Conservation (phyloP, 805 yeast genomes). For the Wickerhamiella occidentalis region DNA sequence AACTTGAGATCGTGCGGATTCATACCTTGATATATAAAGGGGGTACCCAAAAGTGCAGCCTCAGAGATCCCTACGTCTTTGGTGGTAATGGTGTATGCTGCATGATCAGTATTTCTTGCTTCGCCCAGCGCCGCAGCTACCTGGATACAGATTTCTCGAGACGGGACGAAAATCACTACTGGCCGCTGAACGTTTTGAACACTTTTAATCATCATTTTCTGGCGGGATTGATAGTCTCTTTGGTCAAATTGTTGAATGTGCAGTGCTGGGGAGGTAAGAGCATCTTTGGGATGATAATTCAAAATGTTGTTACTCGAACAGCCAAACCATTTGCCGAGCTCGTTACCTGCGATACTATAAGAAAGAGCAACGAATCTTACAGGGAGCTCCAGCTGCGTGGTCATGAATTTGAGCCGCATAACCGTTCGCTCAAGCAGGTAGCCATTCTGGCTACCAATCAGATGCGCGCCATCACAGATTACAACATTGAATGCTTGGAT, state of each 20-base stretch:
- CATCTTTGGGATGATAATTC: conserved; percentile 58
- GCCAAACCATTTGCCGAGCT: conserved; percentile 80
- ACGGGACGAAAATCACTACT: background rate
- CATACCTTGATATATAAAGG: conserved; percentile 36
- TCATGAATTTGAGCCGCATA: conserved; percentile 59
- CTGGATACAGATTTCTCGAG: background rate
- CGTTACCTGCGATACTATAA: conserved; percentile 59
- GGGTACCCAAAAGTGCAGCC: background rate
- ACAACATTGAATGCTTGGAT: conserved; percentile 56
- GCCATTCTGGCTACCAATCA: conserved; percentile 49
- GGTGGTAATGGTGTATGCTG: background rate
- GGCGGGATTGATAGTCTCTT: background rate
- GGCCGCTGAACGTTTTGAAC: background rate
- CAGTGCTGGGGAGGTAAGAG: conserved; percentile 18
- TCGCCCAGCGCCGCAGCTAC: background rate
- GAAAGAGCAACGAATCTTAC: conserved; percentile 60
- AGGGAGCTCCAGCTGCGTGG: conserved; percentile 46
- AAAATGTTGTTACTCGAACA: conserved; percentile 45
- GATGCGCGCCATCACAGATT: conserved; percentile 64
- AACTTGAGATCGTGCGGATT: conserved; percentile 37
- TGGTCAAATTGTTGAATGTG: background rate
- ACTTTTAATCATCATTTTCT: conserved; percentile 2
- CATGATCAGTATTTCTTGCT: background rate
- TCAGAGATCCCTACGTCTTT: background rate
- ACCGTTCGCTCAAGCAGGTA: conserved; percentile 55